Evolutionary conservation across 2,329 filamentous ascomycete species (phyloP).

Genomic region (Colletotrichum echinochloae): DNA sequence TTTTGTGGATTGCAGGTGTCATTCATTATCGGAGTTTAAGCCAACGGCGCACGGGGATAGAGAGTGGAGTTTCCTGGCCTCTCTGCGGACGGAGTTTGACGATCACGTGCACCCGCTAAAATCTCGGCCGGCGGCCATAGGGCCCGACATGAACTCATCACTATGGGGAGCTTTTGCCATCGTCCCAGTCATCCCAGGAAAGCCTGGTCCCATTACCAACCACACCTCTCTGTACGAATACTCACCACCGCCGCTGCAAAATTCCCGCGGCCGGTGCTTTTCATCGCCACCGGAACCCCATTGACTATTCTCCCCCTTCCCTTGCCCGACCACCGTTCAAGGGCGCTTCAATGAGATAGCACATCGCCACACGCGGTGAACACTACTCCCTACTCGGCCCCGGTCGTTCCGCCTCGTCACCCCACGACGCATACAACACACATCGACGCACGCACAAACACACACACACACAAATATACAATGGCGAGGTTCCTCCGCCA

Average conservation of each 20-base stretch:
- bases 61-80: background rate
- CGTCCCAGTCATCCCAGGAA: slow-evolving; percentile 29
- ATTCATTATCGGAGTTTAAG: slow-evolving; percentile 33
- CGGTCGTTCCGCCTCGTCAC: slow-evolving; percentile 39
- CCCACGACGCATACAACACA: slow-evolving; percentile 15
- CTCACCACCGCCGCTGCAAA: slow-evolving; percentile 9
- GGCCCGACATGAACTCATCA: slow-evolving; percentile 36
- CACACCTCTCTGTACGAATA: slow-evolving; percentile 17
- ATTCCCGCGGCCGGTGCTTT: slow-evolving; percentile 13
- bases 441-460: background rate
- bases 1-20: slow-evolving; percentile 14
- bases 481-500: slow-evolving; percentile 77
- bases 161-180: slow-evolving; percentile 39
- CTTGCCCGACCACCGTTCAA: background rate
- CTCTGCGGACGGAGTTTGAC: slow-evolving; percentile 24
- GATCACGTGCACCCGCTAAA: slow-evolving; percentile 36
- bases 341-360: slow-evolving; percentile 38
- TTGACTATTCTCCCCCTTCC: background rate
- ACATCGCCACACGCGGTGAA: slow-evolving; percentile 31
- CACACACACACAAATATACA: slow-evolving; percentile 42
- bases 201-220: slow-evolving; percentile 27
- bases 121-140: slow-evolving; percentile 20
- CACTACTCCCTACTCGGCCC: slow-evolving; percentile 31
- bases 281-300: background rate
- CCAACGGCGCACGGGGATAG: slow-evolving; percentile 15